phyloP scores from a whole-genome alignment of 306 rosid genomes.

The Casuarina equisetifolia region DNA sequence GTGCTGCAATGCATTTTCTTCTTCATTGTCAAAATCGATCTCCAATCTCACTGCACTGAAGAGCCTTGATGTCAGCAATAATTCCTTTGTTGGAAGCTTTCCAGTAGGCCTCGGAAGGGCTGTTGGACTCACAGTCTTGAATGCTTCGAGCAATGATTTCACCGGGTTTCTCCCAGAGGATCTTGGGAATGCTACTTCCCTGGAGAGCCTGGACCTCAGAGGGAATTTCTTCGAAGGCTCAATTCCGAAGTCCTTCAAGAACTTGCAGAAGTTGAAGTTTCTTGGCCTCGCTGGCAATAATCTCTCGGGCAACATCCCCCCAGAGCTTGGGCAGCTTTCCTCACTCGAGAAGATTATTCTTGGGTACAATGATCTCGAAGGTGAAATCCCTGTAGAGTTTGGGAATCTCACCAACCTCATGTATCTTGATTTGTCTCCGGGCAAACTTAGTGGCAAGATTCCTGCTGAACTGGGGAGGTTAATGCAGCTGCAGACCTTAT shows the following conservation, averaged over 20 bases:
- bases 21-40: conserved; percentile 63
- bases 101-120: conserved; percentile 67
- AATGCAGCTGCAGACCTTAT: conserved; percentile 58
- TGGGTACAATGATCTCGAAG: conserved; percentile 83
- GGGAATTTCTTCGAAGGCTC: conserved; percentile 81
- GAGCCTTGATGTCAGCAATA: conserved; percentile 83
- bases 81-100: conserved; percentile 65
- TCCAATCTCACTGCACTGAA: conserved; percentile 56
- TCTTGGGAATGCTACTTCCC: conserved; percentile 65
- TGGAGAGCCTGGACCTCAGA: conserved; percentile 82
- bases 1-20: conserved; percentile 71
- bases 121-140: conserved; percentile 36
- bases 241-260: conserved; percentile 60
- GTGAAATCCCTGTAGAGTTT: conserved; percentile 72
- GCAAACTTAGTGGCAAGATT: conserved; percentile 78
- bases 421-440: conserved; percentile 88
- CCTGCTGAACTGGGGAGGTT: conserved; percentile 69
- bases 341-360: conserved; percentile 72
- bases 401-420: conserved; percentile 76
- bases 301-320: conserved; percentile 72
- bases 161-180: conserved; percentile 68
- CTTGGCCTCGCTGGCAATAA: conserved; percentile 94
- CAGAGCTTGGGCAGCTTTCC: conserved; percentile 69
- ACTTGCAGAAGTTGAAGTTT: conserved; percentile 76
- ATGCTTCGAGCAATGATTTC: conserved; percentile 86